Evolutionary conservation across 2,329 filamentous ascomycete genomes (phyloP).

Genomic region (Trichoderma atroviride): DNA sequence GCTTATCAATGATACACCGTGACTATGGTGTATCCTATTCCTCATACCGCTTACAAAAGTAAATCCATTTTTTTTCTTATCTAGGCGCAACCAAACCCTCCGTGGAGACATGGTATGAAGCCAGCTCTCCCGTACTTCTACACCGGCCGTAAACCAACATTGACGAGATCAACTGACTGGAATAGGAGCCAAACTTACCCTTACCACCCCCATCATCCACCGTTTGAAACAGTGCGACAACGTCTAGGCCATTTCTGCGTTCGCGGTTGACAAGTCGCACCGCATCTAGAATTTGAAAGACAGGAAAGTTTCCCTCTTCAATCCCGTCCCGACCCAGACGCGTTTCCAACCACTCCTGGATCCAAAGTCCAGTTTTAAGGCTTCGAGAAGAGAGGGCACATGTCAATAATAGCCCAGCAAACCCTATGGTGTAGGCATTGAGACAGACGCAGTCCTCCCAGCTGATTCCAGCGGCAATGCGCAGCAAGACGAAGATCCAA

Average conservation of each 20-base stretch:
- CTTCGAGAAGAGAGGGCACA: background rate
- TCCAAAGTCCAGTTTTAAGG: background rate
- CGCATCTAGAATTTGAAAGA: background rate
- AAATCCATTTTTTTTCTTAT: background rate
- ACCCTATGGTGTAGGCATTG: background rate
- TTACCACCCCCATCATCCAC: background rate
- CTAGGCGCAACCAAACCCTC: background rate
- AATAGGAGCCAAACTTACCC: background rate
- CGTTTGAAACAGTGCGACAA: background rate
- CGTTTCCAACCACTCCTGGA: background rate
- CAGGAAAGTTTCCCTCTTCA: background rate
- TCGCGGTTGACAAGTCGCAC: background rate
- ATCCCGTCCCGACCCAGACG: background rate
- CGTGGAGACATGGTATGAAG: background rate
- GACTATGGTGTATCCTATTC: background rate
- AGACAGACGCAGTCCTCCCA: background rate
- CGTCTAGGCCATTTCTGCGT: background rate
- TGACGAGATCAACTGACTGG: background rate
- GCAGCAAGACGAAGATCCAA: background rate
- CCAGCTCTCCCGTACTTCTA: background rate
- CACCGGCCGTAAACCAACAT: background rate
- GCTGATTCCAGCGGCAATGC: background rate
- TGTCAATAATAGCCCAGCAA: background rate
- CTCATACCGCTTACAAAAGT: no score
- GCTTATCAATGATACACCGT: background rate